Evolutionary conservation across 192 early-diverging fungal genomes (phyloP).

Genomic region (Phycomyces blakesleeanus): DNA sequence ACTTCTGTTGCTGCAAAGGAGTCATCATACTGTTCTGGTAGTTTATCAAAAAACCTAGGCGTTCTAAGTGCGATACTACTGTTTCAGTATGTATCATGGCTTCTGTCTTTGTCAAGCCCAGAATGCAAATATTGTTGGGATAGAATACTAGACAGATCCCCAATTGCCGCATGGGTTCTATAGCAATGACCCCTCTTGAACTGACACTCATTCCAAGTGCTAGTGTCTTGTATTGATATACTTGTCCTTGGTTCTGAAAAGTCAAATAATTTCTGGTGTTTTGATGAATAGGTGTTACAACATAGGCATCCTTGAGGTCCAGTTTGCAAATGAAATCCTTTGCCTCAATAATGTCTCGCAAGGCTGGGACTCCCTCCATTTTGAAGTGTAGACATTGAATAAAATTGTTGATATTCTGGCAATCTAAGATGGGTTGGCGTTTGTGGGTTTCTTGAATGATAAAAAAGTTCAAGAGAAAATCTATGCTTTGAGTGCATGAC

Average conservation of each 20-base stretch:
- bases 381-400: conserved; percentile 9
- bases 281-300: conserved; percentile 2
- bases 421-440: conserved; percentile 5
- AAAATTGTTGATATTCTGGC: background rate
- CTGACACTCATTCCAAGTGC: conserved; percentile 5
- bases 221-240: conserved; percentile 8
- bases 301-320: conserved; percentile 13
- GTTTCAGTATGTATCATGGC: no score
- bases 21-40: no score
- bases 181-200: conserved; percentile 3
- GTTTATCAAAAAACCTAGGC: no score
- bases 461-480: background rate
- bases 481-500: background rate
- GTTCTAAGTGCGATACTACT: no score
- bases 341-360: conserved; percentile 5
- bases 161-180: background rate
- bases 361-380: conserved; percentile 17
- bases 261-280: background rate
- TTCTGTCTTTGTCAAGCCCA: background rate
- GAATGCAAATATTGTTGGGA: conserved; percentile 2
- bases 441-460: background rate
- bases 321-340: conserved; percentile 9
- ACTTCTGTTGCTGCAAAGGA: background rate
- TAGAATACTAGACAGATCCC: conserved; percentile 6
- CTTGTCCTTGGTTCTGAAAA: background rate